Base-by-base conservation (phyloP, 108 stramenopile species). In the Cylindrotheca fusiformis region DNA sequence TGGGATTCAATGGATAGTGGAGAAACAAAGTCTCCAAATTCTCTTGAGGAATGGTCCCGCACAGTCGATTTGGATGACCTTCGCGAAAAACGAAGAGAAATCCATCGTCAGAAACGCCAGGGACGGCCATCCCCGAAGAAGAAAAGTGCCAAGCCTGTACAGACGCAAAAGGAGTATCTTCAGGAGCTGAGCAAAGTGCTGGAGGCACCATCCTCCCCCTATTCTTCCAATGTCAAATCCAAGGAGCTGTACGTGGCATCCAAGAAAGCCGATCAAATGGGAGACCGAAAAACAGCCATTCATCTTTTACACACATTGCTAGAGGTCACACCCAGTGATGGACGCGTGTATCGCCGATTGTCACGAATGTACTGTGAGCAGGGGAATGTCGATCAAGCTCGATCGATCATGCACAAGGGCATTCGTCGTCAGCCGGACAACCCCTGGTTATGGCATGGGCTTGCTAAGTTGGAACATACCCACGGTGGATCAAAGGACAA, bases 251-350 rank as follows among this genome's bases (percentile, higher is more conserved):
- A 91, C 71, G 52, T 72, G 8, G 74, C 84, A n/a, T 67, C 81
- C 17, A 88, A 88, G 55, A 47, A 65, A 17, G 85, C 86, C 30
- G 90, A 91, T 72, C 80, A 91, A 52, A 58, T 62, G 3, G 90
- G 90, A 47, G 77, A 91, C 20, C 66, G 80, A 4, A 10, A 18
- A 25, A 54, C 67, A 52, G 65, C 79, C 41, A 84, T 83, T 48
- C 48, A 55, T 0, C 53, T 88, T 14, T 62, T 91, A 6, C 48
- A 52, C 14, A 54, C 78, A 19, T 67, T 91, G 5, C 60, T 71
- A 21, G 58, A 66, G 50, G 74, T 71, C 12, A 86, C 90, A 1
- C 90, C 90, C 20, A 65, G 75, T 25, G 90, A 91, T 60, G 79
- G 69, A 32, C 70, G 90, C n/a, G 55, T 91, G 23, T 69, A 81